A percentile compares a stretch with the other conserved stretches of the same genome.
Conservation (phyloP, 441 rosid genomes). For the Erodium moschatum region DNA sequence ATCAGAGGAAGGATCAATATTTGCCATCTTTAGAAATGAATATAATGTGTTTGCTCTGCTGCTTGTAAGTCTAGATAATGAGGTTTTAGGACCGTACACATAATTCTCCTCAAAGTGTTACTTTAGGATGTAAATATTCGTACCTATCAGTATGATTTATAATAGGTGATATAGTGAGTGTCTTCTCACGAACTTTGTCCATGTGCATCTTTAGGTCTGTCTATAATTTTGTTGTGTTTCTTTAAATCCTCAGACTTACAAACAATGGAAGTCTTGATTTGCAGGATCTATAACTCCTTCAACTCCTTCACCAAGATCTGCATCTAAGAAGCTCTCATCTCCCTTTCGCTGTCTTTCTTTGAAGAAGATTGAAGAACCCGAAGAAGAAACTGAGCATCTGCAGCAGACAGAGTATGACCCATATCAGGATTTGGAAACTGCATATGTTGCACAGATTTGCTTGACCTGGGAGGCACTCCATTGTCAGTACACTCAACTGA, state of each 20-base stretch:
- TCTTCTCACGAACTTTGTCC: neutral
- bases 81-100: neutral
- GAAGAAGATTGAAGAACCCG: slow-evolving; percentile 58
- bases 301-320: slow-evolving; percentile 78
- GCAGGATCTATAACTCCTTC: slow-evolving; percentile 46
- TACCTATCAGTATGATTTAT: neutral
- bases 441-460: slow-evolving; percentile 86
- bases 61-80: neutral
- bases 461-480: slow-evolving; percentile 97
- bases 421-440: slow-evolving; percentile 67
- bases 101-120: neutral
- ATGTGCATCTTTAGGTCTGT: neutral
- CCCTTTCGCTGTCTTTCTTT: slow-evolving; percentile 83
- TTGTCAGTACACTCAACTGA: slow-evolving; percentile 78
- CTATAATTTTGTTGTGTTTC: neutral
- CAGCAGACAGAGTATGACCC: slow-evolving; percentile 44
- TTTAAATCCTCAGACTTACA: neutral
- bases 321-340: slow-evolving; percentile 67
- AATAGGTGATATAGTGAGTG: neutral
- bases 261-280: slow-evolving; percentile 12
- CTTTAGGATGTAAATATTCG: neutral
- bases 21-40: neutral
- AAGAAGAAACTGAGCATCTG: slow-evolving; percentile 53
- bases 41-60: neutral
- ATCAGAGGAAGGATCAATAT: neutral